phyloP scores from a whole-genome alignment of 306 rosid genomes.

The Mimosa bimucronata region DNA sequence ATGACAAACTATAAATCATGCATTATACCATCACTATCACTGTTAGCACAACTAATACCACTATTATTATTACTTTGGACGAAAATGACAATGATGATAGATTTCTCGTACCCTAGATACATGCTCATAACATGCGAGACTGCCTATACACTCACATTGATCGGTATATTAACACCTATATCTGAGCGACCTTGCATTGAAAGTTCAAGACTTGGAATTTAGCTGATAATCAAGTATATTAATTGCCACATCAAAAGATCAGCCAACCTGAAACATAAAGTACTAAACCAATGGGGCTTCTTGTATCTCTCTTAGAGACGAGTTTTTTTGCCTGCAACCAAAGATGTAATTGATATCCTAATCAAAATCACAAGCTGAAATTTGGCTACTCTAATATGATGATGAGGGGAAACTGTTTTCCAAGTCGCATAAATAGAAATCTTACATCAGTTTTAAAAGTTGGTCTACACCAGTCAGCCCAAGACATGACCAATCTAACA shows the following conservation, averaged over 20 bases:
- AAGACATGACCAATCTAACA: not conserved
- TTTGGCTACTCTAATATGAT: not conserved
- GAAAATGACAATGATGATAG: not conserved
- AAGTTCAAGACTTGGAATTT: constrained; percentile 4
- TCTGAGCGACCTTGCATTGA: not conserved
- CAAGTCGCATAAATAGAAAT: constrained; percentile 4
- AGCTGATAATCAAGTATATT: constrained; percentile 14
- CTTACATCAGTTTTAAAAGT: not conserved
- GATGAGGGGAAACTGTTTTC: not conserved
- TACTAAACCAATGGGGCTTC: not conserved
- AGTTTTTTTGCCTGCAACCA: not conserved
- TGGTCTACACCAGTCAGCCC: constrained; percentile 10
- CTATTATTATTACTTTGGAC: not conserved
- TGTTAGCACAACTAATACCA: no score
- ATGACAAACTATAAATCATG: constrained; percentile 10
- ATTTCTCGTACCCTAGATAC: not conserved
- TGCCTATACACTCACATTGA: no score
- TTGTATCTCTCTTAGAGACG: not conserved
- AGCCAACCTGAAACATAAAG: constrained; percentile 16
- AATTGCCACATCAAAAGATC: constrained; percentile 3
- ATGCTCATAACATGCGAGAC: not conserved
- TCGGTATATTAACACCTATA: not conserved
- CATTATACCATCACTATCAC: not conserved
- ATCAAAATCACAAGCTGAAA: constrained; percentile 9
- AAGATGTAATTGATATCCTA: not conserved